Base-by-base conservation (phyloP, 768 basidiomycete genomes). In the Gelatoporia subvermispora region DNA sequence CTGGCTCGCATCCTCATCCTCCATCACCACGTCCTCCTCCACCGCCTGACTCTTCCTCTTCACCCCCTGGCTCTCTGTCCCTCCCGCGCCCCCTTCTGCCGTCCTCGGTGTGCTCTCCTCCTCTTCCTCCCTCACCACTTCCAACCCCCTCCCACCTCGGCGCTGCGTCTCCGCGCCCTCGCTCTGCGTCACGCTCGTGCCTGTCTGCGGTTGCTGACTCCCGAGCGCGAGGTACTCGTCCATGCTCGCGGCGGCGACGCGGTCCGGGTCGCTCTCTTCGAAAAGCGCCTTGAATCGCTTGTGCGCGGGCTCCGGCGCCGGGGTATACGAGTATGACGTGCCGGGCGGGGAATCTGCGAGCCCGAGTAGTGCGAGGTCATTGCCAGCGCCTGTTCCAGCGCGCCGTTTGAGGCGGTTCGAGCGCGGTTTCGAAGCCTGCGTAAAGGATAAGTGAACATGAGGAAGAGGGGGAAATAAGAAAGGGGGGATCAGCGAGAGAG, bases 231-330 rank as follows among this genome's bases (percentile, higher is more conserved):
- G 10, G 23, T 60, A 55, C 36, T 57, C 55, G 16, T 47, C 51
- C 43, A 54, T 8, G 28, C 37, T 44, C 48, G 44, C 53, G 10
- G 45, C 42, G 38, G 54, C 51, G 56, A 70, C 54, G 52, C 66
- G 62, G 52, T 72, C 72, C 23, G 81, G 82, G 58, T 82, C 72
- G 37, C 72, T 82, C 8, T 79, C 77, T 16, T 88, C 85, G 52
- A 85, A 88, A 10, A 88, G 68, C 0, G 80, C 78, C 55, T 79
- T 83, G 69, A 82, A 85, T 62, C 79, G 85, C 60, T 88, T 88
- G 22, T 78, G 62, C 2, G 82, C 77, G 0, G 82, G 85, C 52
- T 82, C 81, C n/a, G 53, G 46, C 3, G 65, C 60, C 35, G 67
- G 64, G 16, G 62, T 13, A 31, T 31, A 31, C 13, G 13, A 31